These are phyloP conservation scores for Santalum album DNA, from an alignment of 164 flowering plant species.

Conservation along the genomic window DNA sequence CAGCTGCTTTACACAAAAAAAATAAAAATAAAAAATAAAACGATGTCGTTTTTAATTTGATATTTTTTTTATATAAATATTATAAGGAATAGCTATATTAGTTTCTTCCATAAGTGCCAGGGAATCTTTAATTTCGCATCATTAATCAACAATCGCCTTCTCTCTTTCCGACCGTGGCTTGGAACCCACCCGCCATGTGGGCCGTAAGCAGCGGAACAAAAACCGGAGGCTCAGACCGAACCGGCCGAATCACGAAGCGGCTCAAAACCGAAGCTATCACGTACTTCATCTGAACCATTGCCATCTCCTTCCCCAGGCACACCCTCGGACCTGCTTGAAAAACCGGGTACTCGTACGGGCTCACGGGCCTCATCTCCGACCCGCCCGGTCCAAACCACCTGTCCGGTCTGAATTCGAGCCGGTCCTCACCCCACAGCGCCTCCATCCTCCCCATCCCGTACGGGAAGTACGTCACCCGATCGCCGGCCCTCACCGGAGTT, in stretches of 20 bases:
- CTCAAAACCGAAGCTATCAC: slow-evolving; percentile 40
- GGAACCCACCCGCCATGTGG: too few species aligned
- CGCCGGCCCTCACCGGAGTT: slow-evolving; percentile 37
- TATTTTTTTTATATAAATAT: too few species aligned
- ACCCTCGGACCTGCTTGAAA: slow-evolving; percentile 83
- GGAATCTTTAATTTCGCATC: too few species aligned
- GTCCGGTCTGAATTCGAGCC: slow-evolving; percentile 49
- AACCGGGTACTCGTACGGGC: slow-evolving; percentile 51
- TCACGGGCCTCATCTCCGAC: slow-evolving; percentile 20
- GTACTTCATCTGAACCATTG: slow-evolving; percentile 70
- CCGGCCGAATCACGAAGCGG: slow-evolving; percentile 46
- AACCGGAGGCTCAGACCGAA: too few species aligned
- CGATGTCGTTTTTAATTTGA: too few species aligned
- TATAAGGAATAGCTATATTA: too few species aligned
- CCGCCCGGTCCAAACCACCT: slow-evolving; percentile 41
- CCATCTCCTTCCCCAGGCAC: slow-evolving; percentile 75
- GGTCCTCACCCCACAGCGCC: slow-evolving; percentile 56
- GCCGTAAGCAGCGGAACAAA: too few species aligned
- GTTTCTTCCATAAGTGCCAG: too few species aligned
- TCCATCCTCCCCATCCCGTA: slow-evolving; percentile 86
- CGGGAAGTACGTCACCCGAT: slow-evolving; percentile 58
- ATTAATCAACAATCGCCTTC: too few species aligned
- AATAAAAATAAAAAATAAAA: too few species aligned
- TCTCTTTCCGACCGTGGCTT: too few species aligned
- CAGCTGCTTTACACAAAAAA: too few species aligned